Base-by-base conservation (phyloP, 768 basidiomycete genomes). In the Lactifluus hygrophoroides region DNA sequence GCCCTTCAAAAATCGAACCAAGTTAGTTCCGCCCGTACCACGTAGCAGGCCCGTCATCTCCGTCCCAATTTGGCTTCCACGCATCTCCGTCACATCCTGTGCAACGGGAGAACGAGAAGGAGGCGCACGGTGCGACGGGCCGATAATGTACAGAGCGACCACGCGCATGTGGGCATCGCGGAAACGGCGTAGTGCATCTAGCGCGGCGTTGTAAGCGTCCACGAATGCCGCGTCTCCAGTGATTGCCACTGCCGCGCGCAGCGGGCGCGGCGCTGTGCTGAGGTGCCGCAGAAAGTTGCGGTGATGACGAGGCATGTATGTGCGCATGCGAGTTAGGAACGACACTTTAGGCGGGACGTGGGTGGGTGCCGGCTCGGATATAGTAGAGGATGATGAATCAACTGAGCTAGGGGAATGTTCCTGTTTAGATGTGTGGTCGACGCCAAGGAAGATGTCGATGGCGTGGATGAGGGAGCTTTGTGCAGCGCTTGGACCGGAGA, bases 291-390 rank as follows among this genome's bases (percentile, higher is more conserved):
- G 73, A 74, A 84, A 84, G 14, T 75, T 70, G 21, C 82, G 79
- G 67, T 83, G 82, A 57, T 78, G 76, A 2, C 77, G 73, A 0
- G 83, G 83, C 83, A 84, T 84, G 71, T 85, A 84, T 21, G 69
- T 64, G 58, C 78, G 71, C 81, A 83, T 83, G 48, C 81, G 76
- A 45, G 70, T 68, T 60, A 85, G 73, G 73, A 83, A 83, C 0
- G 69, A 56, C 0, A 5, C 17, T 16, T 51, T 35, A 14, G 60
- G 54, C 23, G 51, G 49, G 28, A 35, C 21, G n/a, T 38, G 28
- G 19, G 34, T 42, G 21, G 37, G 2, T 19, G 19, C 27, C 16
- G 32, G 23, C 21, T 14, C 10, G 3, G 32, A 2, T 1, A 10
- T 37, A 17, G 30, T 25, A 25, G 32, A 21, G 10, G 32, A 32